Percentiles rank a stretch among this genome's conserved stretches.
Evolutionary conservation across 225 moss, liverwort and hornwort genomes (phyloP).

Genomic region (Sphagnum tenellum): DNA sequence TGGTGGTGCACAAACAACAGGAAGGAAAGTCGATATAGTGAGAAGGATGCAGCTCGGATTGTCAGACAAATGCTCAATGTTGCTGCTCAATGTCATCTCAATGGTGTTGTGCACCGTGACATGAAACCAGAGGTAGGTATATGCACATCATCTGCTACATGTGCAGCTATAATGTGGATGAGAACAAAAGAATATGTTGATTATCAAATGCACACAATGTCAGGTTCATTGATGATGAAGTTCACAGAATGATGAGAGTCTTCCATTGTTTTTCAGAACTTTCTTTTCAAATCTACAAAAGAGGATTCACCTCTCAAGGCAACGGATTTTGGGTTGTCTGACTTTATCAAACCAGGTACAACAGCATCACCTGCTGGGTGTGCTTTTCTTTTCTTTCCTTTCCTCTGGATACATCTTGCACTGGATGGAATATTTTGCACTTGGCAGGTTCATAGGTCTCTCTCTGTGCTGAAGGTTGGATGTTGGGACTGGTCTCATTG

Average conservation of each 20-base stretch:
- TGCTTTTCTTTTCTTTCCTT: neutral
- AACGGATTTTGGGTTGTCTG: slow-evolving; percentile 52
- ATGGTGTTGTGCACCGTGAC: slow-evolving; percentile 51
- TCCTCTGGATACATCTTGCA: no score
- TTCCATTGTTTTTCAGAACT: slow-evolving; percentile 14
- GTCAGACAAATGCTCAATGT: slow-evolving; percentile 52
- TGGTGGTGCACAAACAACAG: neutral
- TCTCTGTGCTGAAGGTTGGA: neutral
- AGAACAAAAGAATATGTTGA: no score
- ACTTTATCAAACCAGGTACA: slow-evolving; percentile 40
- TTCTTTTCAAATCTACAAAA: slow-evolving; percentile 37
- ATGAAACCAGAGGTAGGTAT: slow-evolving; percentile 41
- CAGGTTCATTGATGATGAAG: no score
- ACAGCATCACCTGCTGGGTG: neutral
- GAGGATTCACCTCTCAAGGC: slow-evolving; percentile 39
- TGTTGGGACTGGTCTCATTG: no score
- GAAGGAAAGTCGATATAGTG: slow-evolving; percentile 50
- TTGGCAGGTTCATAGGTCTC: no score
- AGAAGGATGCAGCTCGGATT: slow-evolving; percentile 52
- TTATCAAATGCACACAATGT: no score
- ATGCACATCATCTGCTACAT: neutral
- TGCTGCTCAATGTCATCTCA: slow-evolving; percentile 46
- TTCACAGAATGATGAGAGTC: no score
- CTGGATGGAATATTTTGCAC: no score
- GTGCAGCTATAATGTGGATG: no score